Percentiles rank a stretch among this genome's conserved stretches.
Evolutionary conservation across 2,329 filamentous ascomycete species (phyloP).

Genomic region (Xylariaceae sp.): DNA sequence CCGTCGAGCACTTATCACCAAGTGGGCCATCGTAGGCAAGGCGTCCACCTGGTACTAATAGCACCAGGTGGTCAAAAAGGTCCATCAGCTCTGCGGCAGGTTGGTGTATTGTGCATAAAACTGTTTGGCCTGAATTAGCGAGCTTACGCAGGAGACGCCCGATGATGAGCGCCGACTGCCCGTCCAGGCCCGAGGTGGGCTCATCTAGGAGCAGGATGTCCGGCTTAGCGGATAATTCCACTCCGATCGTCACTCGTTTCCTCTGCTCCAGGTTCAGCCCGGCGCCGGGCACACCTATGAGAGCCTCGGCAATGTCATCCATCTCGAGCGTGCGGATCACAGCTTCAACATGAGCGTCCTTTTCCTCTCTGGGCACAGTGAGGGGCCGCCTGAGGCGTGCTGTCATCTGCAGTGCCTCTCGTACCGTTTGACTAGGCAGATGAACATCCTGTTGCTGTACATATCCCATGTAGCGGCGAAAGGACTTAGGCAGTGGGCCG

Average conservation of each 20-base stretch:
- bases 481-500: slow-evolving; percentile 73
- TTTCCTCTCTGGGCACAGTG: slow-evolving; percentile 72
- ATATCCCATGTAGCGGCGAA: slow-evolving; percentile 89
- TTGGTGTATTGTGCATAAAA: slow-evolving; percentile 54
- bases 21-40: slow-evolving; percentile 66
- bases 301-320: slow-evolving; percentile 17
- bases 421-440: slow-evolving; percentile 80
- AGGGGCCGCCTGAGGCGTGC: slow-evolving; percentile 83
- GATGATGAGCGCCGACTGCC: slow-evolving; percentile 76
- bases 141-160: slow-evolving; percentile 71
- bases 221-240: slow-evolving; percentile 76
- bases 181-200: slow-evolving; percentile 76
- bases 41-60: slow-evolving; percentile 60
- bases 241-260: slow-evolving; percentile 72
- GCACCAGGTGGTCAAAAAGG: slow-evolving; percentile 58
- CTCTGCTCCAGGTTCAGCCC: slow-evolving; percentile 49
- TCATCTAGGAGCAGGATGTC: slow-evolving; percentile 72
- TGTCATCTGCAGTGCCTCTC: slow-evolving; percentile 83
- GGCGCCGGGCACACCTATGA: slow-evolving; percentile 86
- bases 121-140: slow-evolving; percentile 50
- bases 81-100: slow-evolving; percentile 50
- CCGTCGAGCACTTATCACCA: slow-evolving; percentile 54
- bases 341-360: slow-evolving; percentile 82
- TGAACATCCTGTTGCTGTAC: slow-evolving; percentile 93
- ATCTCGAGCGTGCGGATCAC: slow-evolving; percentile 51